Conservation (phyloP, 2,329 filamentous ascomycete genomes). For the Penicillium freii region DNA sequence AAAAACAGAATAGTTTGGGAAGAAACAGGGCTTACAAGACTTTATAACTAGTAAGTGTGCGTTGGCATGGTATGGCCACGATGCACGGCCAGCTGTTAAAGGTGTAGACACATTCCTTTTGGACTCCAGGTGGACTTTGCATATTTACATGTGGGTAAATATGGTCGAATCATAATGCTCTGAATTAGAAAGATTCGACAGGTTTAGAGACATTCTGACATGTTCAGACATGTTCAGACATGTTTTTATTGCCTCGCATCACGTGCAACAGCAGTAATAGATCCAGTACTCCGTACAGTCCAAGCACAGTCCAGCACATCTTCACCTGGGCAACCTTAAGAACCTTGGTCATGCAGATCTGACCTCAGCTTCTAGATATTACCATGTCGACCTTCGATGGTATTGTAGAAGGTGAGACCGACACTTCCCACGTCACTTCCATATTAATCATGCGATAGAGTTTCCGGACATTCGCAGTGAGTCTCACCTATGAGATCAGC, state of each 20-base stretch:
- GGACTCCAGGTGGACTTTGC: neutral
- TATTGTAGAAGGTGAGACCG: conserved; percentile 26
- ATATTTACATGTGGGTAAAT: neutral
- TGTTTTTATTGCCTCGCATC: neutral
- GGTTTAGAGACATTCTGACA: neutral
- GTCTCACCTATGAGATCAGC: conserved; percentile 13
- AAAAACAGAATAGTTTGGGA: neutral
- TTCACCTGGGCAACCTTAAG: neutral
- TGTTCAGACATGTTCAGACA: too few species aligned
- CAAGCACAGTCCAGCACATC: neutral
- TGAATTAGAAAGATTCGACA: neutral
- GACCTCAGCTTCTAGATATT: neutral
- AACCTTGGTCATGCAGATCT: neutral
- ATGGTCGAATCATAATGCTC: neutral
- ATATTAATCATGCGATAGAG: conserved; percentile 46
- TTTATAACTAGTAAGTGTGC: conserved; percentile 3
- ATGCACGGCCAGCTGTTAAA: conserved; percentile 6
- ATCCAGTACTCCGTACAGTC: neutral
- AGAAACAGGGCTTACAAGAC: neutral
- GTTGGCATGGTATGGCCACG: conserved; percentile 11
- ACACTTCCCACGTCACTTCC: neutral
- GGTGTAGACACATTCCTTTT: neutral
- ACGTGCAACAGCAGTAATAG: conserved; percentile 2
- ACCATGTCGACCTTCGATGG: conserved; percentile 38
- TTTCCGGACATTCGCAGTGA: conserved; percentile 74